Conservation (phyloP, 2,329 filamentous ascomycete genomes). For the Pseudogymnoascus destructans region DNA sequence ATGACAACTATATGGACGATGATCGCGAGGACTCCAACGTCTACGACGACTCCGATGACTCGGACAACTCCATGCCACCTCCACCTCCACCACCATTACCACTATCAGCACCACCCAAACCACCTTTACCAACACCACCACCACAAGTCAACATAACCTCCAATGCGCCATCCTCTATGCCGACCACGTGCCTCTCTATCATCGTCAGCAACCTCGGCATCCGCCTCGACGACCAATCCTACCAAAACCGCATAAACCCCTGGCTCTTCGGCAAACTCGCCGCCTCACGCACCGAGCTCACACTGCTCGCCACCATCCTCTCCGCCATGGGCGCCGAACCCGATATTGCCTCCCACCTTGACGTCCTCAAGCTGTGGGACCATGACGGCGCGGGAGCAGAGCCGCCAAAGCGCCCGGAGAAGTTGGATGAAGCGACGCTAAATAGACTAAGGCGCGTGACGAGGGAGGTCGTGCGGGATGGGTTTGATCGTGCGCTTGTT, state of each 20-base stretch:
- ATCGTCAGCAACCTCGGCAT: background rate
- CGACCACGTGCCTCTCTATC: background rate
- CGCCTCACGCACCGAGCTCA: background rate
- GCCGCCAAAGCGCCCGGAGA: background rate
- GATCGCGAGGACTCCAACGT: background rate
- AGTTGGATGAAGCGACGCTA: background rate
- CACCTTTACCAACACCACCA: background rate
- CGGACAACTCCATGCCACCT: background rate
- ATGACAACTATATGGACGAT: conserved; percentile 4
- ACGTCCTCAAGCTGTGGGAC: background rate
- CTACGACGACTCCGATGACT: background rate
- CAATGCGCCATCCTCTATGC: background rate
- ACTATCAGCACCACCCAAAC: background rate
- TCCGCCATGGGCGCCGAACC: background rate
- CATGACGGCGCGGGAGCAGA: background rate
- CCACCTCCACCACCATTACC: background rate
- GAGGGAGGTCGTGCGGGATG: background rate
- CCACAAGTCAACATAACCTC: background rate
- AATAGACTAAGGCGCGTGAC: background rate
- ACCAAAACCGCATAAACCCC: background rate
- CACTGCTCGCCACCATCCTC: background rate
- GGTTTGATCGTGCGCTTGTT: background rate
- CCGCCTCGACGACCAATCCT: background rate
- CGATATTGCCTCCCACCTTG: background rate
- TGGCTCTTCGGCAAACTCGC: background rate